Percentiles rank a stretch among this genome's conserved stretches.
These are phyloP conservation scores for Nitzschia sp. DNA, from an alignment of 108 stramenopile species.

Conservation along the genomic window DNA sequence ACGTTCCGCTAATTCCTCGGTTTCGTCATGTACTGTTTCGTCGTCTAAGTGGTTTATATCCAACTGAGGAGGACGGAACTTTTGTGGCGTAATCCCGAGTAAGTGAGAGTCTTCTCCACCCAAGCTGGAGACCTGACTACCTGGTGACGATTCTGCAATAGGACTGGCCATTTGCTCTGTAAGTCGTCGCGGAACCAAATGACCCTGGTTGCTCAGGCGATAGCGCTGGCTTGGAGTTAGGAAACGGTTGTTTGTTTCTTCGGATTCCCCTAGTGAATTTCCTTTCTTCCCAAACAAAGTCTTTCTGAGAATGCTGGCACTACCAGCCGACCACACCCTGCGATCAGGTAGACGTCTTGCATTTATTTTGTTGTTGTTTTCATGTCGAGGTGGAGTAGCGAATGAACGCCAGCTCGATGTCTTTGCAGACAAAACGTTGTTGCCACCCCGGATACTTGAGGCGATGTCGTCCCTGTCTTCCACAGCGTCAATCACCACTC, in stretches of 20 bases:
- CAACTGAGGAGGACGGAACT: slow-evolving; percentile 9
- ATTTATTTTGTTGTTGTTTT: no score
- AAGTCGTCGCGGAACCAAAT: slow-evolving; percentile 5
- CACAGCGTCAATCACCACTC: neutral
- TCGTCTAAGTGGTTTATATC: slow-evolving; percentile 8
- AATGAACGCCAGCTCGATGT: no score
- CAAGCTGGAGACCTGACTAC: neutral
- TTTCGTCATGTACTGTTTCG: neutral
- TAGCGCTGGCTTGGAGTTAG: slow-evolving; percentile 9
- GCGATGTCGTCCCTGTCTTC: no score
- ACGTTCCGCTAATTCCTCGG: neutral
- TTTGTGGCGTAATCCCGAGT: slow-evolving; percentile 1
- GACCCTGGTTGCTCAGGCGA: slow-evolving; percentile 12
- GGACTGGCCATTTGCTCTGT: neutral
- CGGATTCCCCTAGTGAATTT: no score
- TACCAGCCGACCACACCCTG: no score
- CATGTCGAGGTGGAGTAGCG: no score
- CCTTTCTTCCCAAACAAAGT: no score
- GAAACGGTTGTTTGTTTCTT: neutral
- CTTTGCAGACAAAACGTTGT: no score
- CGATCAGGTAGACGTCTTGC: no score
- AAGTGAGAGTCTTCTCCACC: neutral
- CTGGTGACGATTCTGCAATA: neutral
- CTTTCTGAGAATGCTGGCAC: no score
- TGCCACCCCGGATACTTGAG: no score